Percentiles rank a stretch among this genome's conserved stretches.
These are phyloP conservation scores for Metarhizium humberi DNA, from an alignment of 2,329 filamentous ascomycete species.

Conservation along the genomic window DNA sequence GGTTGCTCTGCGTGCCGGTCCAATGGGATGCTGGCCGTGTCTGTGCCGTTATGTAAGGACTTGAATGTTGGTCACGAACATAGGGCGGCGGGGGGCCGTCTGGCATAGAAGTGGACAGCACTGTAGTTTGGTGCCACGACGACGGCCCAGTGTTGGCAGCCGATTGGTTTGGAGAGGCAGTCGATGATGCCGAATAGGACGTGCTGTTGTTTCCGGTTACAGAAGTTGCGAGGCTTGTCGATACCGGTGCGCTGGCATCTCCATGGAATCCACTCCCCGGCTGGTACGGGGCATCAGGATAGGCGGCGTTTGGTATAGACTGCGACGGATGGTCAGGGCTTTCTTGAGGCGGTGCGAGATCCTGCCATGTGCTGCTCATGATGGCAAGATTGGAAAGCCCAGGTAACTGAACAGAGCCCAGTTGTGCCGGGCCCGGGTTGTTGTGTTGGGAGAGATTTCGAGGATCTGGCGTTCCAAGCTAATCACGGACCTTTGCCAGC, in stretches of 20 bases:
- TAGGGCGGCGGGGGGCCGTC: background rate
- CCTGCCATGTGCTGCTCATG: background rate
- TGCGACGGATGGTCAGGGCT: constrained; percentile 17
- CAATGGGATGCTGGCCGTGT: background rate
- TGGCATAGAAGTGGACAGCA: background rate
- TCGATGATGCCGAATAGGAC: background rate
- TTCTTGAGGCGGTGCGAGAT: background rate
- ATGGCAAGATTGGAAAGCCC: background rate
- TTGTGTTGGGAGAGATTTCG: too few species aligned
- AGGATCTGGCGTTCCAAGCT: too few species aligned
- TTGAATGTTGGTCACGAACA: background rate
- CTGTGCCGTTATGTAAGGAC: background rate
- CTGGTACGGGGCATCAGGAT: constrained; percentile 20
- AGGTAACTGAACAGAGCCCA: too few species aligned
- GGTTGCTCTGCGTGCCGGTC: background rate
- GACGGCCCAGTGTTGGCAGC: background rate
- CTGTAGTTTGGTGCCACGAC: background rate
- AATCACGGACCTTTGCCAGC: too few species aligned
- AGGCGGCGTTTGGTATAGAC: constrained; percentile 20
- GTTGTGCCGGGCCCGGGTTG: too few species aligned
- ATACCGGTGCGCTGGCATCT: background rate
- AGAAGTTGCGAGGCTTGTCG: background rate
- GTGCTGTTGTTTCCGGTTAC: background rate
- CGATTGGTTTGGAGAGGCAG: background rate
- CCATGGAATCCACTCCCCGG: constrained; percentile 9